Percentiles rank a stretch among this genome's conserved stretches.
phyloP scores from a whole-genome alignment of 495 filamentous ascomycete species.

The Trichoderma orchidacearum region DNA sequence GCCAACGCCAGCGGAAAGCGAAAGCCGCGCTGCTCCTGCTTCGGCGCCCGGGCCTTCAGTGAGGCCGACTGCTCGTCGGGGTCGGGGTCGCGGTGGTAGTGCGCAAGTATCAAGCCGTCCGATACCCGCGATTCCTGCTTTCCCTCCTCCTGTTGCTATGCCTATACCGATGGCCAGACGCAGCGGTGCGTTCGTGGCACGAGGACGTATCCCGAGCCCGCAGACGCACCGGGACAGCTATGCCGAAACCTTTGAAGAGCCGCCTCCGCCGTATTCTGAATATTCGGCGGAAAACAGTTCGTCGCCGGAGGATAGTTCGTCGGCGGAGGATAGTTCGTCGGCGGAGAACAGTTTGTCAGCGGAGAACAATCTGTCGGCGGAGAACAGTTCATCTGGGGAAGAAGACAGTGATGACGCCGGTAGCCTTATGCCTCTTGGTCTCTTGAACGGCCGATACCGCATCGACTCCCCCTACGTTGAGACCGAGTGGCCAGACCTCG shows the following conservation, averaged over 20 bases:
- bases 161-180: neutral
- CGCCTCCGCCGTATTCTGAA: constrained; percentile 12
- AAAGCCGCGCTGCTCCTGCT: neutral
- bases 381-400: no score
- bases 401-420: neutral
- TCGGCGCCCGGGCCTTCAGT: neutral
- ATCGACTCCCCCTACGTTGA: constrained; percentile 12
- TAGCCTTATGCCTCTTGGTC: constrained; percentile 14
- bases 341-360: neutral
- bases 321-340: no score
- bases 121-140: neutral
- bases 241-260: constrained; percentile 8
- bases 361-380: no score
- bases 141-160: neutral
- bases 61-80: neutral
- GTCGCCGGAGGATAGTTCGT: no score
- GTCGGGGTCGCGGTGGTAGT: neutral
- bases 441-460: constrained; percentile 32
- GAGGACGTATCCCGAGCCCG: neutral
- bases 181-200: neutral
- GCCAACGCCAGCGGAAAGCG: neutral
- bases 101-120: neutral
- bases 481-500: constrained; percentile 5
- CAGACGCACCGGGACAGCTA: neutral
- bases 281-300: neutral